Conservation (phyloP, 441 rosid genomes). For the Corymbia calophylla region DNA sequence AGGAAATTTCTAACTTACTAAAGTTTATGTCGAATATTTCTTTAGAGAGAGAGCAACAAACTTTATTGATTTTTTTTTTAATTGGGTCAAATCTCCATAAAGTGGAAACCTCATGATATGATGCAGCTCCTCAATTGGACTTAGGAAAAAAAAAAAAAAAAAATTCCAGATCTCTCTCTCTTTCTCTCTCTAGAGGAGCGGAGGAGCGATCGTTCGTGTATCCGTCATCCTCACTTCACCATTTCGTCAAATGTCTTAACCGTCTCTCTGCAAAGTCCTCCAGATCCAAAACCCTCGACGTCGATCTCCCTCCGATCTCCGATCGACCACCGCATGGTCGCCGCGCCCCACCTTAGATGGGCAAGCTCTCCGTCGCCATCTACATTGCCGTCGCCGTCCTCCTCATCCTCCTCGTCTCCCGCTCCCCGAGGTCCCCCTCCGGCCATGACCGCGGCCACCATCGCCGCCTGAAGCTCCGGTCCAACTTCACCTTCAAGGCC, state of each 20-base stretch:
- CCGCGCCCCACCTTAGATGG: conserved; percentile 23
- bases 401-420: conserved; percentile 59
- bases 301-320: background rate
- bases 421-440: conserved; percentile 43
- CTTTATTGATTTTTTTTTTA: background rate
- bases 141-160: background rate
- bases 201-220: background rate
- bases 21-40: background rate
- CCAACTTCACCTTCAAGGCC: conserved; percentile 44
- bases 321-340: background rate
- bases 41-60: background rate
- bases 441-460: conserved; percentile 20
- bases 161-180: background rate
- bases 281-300: background rate
- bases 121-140: background rate
- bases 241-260: background rate
- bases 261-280: background rate
- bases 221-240: background rate
- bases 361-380: conserved; percentile 39
- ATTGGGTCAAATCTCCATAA: background rate
- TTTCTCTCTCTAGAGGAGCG: background rate
- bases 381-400: conserved; percentile 61
- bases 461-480: conserved; percentile 68
- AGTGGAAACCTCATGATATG: background rate
- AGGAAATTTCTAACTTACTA: too few relatives aligned